Evolutionary conservation across 441 rosid genomes (phyloP).

Genomic region (Populus hybrid): DNA sequence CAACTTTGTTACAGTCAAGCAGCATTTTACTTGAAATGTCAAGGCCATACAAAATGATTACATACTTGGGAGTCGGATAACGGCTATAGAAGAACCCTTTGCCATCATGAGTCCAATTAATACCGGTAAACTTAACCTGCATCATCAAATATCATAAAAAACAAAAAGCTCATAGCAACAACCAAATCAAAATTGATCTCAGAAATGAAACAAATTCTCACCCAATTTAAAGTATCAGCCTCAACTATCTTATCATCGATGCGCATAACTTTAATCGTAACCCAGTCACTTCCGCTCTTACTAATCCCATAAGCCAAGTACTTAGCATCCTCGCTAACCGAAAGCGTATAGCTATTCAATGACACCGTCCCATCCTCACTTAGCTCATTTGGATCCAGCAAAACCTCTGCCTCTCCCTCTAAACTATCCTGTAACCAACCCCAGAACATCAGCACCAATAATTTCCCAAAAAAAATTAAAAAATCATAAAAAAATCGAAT

Average conservation of each 20-base stretch:
- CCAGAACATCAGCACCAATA: no score
- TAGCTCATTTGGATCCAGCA: constrained; percentile 84
- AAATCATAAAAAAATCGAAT: no score
- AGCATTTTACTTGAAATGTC: not conserved
- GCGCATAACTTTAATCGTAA: constrained; percentile 55
- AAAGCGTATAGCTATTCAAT: constrained; percentile 30
- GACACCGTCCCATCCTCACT: constrained; percentile 89
- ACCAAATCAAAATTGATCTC: not conserved
- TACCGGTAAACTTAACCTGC: constrained; percentile 76
- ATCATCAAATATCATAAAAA: not conserved
- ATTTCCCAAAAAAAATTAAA: no score
- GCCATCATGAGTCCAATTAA: constrained; percentile 82
- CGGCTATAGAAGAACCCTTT: constrained; percentile 94
- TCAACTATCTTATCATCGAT: constrained; percentile 66
- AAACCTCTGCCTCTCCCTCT: constrained; percentile 9
- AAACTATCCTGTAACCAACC: no score
- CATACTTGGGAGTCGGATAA: constrained; percentile 83
- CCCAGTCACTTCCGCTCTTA: constrained; percentile 44
- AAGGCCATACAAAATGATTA: not conserved
- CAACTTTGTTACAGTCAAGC: not conserved
- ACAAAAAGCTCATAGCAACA: not conserved
- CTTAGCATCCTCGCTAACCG: constrained; percentile 76
- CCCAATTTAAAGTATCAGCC: constrained; percentile 81
- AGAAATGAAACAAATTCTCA: constrained; percentile 30
- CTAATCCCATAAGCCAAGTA: constrained; percentile 84